phyloP scores from a whole-genome alignment of 768 basidiomycete species.

The Russula olivacea region DNA sequence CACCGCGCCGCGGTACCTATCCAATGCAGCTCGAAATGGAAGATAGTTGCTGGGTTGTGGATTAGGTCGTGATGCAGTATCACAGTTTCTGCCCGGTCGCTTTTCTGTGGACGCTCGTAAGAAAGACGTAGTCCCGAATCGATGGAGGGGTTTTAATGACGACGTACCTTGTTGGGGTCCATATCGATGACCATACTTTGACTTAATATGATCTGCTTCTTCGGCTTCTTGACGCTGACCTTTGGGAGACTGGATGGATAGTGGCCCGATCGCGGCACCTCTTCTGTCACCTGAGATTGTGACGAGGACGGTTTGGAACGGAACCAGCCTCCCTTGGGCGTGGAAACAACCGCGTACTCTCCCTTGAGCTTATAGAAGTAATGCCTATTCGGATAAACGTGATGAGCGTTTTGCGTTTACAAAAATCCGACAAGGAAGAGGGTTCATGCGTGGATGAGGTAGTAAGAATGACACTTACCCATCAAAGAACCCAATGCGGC shows the following conservation, averaged over 20 bases:
- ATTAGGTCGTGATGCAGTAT: constrained; percentile 91
- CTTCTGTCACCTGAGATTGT: constrained; percentile 8
- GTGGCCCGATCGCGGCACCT: constrained; percentile 23
- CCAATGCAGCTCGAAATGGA: constrained; percentile 98
- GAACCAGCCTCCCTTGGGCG: constrained; percentile 68
- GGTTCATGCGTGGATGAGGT: not conserved
- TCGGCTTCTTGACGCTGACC: constrained; percentile 39
- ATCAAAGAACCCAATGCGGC: constrained; percentile 78
- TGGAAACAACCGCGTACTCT: constrained; percentile 66
- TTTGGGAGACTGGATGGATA: constrained; percentile 36
- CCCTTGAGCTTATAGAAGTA: constrained; percentile 84
- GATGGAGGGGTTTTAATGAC: too few species aligned
- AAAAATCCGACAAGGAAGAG: not conserved
- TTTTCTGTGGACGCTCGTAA: constrained; percentile 46
- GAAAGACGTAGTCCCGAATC: not conserved
- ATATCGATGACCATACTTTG: constrained; percentile 90
- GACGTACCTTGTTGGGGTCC: constrained; percentile 62
- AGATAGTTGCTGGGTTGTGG: constrained; percentile 90
- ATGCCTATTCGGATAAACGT: constrained; percentile 44
- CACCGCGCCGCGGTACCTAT: constrained; percentile 88
- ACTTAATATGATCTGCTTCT: constrained; percentile 67
- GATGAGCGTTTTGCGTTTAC: not conserved
- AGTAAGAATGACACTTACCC: constrained; percentile 46
- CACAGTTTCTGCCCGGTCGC: constrained; percentile 83
- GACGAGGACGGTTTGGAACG: constrained; percentile 38